Evolutionary conservation across 2,329 filamentous ascomycete genomes (phyloP).

Genomic region (Torrubiellomyces zombiae): DNA sequence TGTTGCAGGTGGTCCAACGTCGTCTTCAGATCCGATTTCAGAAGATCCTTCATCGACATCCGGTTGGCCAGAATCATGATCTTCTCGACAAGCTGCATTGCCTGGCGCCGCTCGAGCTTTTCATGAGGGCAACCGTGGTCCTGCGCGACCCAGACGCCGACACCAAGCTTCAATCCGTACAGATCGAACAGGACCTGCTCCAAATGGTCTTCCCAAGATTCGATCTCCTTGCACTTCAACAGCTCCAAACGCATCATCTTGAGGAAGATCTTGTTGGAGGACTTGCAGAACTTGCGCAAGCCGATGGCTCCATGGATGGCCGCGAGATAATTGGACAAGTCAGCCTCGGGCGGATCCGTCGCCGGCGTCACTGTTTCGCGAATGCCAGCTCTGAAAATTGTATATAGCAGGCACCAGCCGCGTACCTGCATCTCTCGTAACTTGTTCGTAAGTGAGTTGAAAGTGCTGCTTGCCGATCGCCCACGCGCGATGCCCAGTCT

Average conservation of each 20-base stretch:
- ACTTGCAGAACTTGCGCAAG: conserved; percentile 68
- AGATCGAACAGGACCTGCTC: conserved; percentile 73
- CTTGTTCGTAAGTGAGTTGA: conserved; percentile 40
- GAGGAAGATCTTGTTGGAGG: conserved; percentile 72
- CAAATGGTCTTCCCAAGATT: conserved; percentile 75
- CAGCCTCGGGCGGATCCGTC: conserved; percentile 51
- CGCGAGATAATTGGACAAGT: conserved; percentile 63
- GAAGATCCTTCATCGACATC: conserved; percentile 77
- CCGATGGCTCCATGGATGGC: conserved; percentile 74
- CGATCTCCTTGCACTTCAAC: conserved; percentile 54
- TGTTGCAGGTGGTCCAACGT: conserved; percentile 90
- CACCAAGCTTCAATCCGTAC: conserved; percentile 62
- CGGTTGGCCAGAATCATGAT: conserved; percentile 66
- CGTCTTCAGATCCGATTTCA: conserved; percentile 77
- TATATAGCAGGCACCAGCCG: conserved; percentile 77
- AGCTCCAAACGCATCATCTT: conserved; percentile 81
- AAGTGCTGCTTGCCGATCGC: conserved; percentile 39
- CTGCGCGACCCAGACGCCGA: conserved; percentile 45
- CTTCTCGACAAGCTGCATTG: conserved; percentile 67
- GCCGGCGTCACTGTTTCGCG: conserved; percentile 44
- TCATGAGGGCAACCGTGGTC: conserved; percentile 72
- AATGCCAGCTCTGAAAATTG: conserved; percentile 59
- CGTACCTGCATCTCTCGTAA: conserved; percentile 78
- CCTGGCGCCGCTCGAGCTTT: conserved; percentile 63
- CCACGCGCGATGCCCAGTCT: conserved; percentile 54